These are phyloP conservation scores for Styphnolobium japonicum DNA, from an alignment of 306 rosid species.

Conservation along the genomic window DNA sequence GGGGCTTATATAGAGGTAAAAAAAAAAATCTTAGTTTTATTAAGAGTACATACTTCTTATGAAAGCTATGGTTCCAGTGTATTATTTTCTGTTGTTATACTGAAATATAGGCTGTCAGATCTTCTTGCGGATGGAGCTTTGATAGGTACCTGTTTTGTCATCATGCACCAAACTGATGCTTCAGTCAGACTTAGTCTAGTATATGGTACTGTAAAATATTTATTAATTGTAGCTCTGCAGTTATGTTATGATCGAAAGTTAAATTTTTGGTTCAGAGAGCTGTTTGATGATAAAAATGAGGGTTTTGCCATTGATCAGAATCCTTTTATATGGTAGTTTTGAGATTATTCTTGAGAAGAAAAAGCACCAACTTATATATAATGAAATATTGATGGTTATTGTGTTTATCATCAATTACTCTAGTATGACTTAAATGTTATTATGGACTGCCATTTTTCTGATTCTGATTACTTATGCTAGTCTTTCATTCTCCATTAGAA, in stretches of 20 bases:
- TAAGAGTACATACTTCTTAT: neutral
- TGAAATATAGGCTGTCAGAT: neutral
- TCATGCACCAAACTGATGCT: neutral
- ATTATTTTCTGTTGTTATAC: neutral
- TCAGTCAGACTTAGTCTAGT: neutral
- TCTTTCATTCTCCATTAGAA: constrained; percentile 32
- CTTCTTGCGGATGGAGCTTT: neutral
- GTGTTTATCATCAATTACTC: neutral
- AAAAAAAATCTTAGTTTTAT: neutral
- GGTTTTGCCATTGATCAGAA: neutral
- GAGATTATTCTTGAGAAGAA: neutral
- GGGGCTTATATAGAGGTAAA: neutral
- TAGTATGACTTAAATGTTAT: neutral
- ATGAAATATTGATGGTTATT: neutral
- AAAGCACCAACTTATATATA: neutral
- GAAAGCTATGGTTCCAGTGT: neutral
- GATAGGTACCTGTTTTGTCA: neutral
- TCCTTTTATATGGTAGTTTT: neutral
- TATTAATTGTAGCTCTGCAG: neutral
- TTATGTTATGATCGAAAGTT: neutral
- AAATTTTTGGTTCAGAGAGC: neutral
- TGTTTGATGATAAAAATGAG: neutral
- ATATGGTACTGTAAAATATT: neutral
- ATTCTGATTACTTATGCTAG: neutral
- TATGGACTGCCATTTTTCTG: neutral